phyloP scores from a whole-genome alignment of 352 stramenopile genomes.

The Aphanomyces stellatus region DNA sequence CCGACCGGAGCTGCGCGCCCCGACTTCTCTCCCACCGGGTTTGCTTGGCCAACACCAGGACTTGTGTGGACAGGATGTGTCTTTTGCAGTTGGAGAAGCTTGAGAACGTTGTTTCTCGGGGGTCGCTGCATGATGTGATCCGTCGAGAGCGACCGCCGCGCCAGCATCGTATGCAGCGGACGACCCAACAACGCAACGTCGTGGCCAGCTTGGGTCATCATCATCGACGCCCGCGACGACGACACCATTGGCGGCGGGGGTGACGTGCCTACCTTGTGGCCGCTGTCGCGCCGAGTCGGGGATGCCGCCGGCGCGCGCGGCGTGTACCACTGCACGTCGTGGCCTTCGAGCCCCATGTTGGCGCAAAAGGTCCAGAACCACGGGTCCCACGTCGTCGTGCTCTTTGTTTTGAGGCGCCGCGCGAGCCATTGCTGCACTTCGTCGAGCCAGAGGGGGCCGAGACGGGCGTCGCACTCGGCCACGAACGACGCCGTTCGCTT shows the following conservation, averaged over 20 bases:
- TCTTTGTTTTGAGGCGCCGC: neutral
- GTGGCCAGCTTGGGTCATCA: neutral
- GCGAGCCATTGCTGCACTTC: neutral
- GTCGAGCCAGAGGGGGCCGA: neutral
- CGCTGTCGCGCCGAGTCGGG: neutral
- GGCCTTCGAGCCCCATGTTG: neutral
- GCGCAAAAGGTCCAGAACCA: neutral
- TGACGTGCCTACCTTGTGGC: too few relatives aligned
- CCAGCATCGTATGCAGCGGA: neutral
- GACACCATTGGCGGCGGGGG: neutral
- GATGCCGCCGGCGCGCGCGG: neutral
- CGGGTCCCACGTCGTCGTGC: neutral
- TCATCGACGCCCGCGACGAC: neutral
- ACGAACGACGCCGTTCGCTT: constrained; percentile 5
- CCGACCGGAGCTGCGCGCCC: neutral
- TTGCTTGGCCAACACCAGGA: neutral
- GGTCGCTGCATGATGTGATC: neutral
- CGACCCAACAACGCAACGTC: neutral
- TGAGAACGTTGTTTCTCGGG: constrained; percentile 4
- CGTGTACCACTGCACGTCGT: neutral
- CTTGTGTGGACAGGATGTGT: neutral
- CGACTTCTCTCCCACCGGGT: neutral
- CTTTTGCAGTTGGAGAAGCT: constrained; percentile 17
- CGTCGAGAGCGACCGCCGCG: neutral
- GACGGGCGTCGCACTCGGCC: neutral